Conservation (phyloP, 2,329 filamentous ascomycete genomes). For the Aureobasidium sp. region DNA sequence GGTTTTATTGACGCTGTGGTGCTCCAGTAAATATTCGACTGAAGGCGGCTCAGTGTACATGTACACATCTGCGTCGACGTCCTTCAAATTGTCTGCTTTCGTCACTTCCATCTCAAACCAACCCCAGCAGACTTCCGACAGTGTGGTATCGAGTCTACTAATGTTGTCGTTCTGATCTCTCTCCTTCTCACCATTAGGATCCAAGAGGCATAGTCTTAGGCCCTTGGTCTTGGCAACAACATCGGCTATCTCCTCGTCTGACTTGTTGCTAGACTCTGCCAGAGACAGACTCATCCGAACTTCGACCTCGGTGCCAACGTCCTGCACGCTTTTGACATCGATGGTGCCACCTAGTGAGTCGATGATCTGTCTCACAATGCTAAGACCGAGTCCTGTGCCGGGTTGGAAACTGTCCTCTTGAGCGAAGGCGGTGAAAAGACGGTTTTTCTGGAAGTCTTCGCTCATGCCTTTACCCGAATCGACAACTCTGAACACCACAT, state of each 20-base stretch:
- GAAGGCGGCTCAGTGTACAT: constrained; percentile 12
- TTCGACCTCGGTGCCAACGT: constrained; percentile 40
- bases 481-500: constrained; percentile 30
- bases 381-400: constrained; percentile 57
- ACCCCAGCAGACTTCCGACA: constrained; percentile 10
- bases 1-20: neutral
- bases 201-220: constrained; percentile 2
- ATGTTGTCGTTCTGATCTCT: constrained; percentile 1
- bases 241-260: neutral
- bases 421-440: constrained; percentile 54
- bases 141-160: constrained; percentile 5
- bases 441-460: constrained; percentile 51
- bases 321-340: constrained; percentile 42
- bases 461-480: constrained; percentile 62
- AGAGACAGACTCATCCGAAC: neutral
- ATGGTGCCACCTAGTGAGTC: constrained; percentile 52
- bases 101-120: constrained; percentile 14
- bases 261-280: neutral
- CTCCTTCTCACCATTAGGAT: constrained; percentile 10
- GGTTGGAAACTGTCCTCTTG: constrained; percentile 55
- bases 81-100: neutral
- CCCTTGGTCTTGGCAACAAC: constrained; percentile 7
- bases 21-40: constrained; percentile 9
- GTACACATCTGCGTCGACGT: constrained; percentile 10
- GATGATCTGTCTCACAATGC: constrained; percentile 53